Percentiles rank a stretch among this genome's conserved stretches.
Conservation (phyloP, 139 green algal genomes). For the Zygnema cylindricum region DNA sequence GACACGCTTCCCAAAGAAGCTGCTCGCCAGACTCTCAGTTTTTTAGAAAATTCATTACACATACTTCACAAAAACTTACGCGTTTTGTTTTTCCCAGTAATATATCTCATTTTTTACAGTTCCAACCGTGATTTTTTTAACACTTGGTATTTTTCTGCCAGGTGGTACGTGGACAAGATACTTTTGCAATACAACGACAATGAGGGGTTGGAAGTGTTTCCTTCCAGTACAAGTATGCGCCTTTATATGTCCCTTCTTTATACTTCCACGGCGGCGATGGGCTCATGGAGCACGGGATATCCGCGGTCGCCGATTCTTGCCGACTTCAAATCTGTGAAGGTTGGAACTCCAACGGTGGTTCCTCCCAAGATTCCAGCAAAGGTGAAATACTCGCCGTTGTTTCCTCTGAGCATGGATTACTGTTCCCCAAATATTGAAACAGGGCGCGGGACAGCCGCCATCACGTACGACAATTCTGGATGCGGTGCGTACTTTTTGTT, state of each 20-base stretch:
- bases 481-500: background rate
- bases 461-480: conserved; percentile 1
- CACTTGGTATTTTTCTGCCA: background rate
- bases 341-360: background rate
- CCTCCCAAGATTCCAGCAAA: background rate
- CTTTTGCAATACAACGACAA: background rate
- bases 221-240: conserved; percentile 2
- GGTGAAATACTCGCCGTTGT: background rate
- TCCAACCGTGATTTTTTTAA: background rate
- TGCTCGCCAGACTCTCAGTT: no score
- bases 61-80: no score
- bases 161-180: conserved; percentile 13
- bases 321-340: background rate
- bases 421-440: background rate
- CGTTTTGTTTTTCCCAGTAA: no score
- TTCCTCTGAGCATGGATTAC: conserved; percentile 3
- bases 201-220: background rate
- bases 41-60: no score
- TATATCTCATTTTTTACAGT: background rate
- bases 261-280: background rate
- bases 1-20: no score
- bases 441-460: background rate
- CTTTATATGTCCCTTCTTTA: conserved; percentile 1
- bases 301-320: background rate
- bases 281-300: background rate